phyloP scores from a whole-genome alignment of 2,329 filamentous ascomycete genomes.

The Cryphonectria nitschkei region DNA sequence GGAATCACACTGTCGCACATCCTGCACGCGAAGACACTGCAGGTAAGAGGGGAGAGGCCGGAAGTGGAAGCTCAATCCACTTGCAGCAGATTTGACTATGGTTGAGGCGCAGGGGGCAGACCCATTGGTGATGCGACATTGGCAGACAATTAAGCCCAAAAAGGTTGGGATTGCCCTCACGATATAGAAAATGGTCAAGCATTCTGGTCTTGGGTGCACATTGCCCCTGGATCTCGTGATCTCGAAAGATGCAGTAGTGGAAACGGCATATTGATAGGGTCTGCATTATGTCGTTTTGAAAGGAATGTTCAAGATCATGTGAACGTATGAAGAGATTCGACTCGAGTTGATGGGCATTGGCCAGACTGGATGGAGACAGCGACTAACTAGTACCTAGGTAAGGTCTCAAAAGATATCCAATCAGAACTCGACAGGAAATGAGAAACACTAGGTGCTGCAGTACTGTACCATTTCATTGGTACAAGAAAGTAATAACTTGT shows the following conservation, averaged over 20 bases:
- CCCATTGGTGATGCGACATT: slow-evolving; percentile 2
- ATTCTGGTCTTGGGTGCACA: background rate
- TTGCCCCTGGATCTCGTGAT: background rate
- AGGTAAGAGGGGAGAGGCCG: background rate
- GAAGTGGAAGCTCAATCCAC: background rate
- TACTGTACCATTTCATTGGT: background rate
- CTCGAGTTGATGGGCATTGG: background rate
- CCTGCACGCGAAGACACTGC: background rate
- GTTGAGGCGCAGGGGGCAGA: background rate
- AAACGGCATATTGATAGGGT: background rate
- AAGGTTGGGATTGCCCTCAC: background rate
- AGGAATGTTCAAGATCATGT: background rate
- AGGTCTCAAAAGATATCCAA: background rate
- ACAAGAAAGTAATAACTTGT: background rate
- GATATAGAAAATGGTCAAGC: background rate
- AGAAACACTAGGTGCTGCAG: background rate
- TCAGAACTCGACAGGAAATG: background rate
- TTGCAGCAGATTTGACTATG: background rate
- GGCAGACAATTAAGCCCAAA: background rate
- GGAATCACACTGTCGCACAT: background rate
- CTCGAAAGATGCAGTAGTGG: background rate
- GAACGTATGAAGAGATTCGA: background rate
- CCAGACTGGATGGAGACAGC: background rate
- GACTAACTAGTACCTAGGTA: background rate
- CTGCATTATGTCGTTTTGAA: background rate